Evolutionary conservation across 768 basidiomycete species (phyloP), one percentile per base, ranked within the genome.

Genomic region (Xerocomellus chrysenteron): DNA sequence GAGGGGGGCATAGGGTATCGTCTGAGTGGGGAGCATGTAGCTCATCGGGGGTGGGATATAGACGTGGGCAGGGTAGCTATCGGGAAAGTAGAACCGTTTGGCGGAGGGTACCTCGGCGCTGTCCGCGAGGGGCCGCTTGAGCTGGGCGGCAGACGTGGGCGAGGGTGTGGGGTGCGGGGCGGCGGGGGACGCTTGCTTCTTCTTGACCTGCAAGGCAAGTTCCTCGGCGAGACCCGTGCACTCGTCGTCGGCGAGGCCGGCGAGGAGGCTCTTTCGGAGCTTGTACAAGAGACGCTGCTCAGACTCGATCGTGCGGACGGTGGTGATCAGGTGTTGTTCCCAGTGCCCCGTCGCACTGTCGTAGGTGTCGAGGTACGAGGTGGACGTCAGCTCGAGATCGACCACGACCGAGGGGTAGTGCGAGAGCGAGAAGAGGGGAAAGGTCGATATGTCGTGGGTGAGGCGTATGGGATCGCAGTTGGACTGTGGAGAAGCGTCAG

Each of bases 281-380:
- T 83, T 80, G 70, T 86, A 88, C 9, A 89, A 68, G 33, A 88
- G 67, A 32, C 86, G 75, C 58, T 88, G 85, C 58, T 84, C 83
- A 1, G 75, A 77, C 45, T 79, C 77, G 41, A 88, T 82, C 37
- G 82, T 64, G 36, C 85, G 80, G 4, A 88, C 85, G 16, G 82
- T 79, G 40, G 75, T 75, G 55, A 85, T 78, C 39, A 79, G 75
- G 62, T 87, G 85, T 57, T 87, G 86, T 50, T 87, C 86, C 87
- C 87, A 89, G 52, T 84, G 80, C 0, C 79, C 74, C 0, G 83
- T 78, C 2, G 65, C 56, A 9, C 78, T 74, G 54, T 84, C 80
- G 66, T 79, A 88, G 3, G 82, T 76, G 59, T 89, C 87, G 43
- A 89, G 73, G 63, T 82, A 88, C 3, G 84, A 81, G 13, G 71